Base-by-base conservation (phyloP, 2,329 filamentous ascomycete species). In the Talaromyces sp. region DNA sequence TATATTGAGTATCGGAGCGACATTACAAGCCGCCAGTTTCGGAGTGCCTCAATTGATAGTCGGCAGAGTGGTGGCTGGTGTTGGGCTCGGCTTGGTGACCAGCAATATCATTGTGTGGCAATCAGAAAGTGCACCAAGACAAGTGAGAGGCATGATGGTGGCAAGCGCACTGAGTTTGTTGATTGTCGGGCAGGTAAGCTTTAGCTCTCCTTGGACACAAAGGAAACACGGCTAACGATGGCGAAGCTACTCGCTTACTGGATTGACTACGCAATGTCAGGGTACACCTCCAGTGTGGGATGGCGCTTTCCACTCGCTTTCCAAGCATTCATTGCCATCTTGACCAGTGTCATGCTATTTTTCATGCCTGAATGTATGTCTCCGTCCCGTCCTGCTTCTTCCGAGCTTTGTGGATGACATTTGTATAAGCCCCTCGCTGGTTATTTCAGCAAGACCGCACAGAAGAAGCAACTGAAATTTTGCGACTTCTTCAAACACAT, bases 1-100 rank as follows among this genome's bases (percentile, higher is more conserved):
- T 17, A 80, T 88, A 64, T 84, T 86, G 79, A 74, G 85, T 17
- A 59, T 86, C 31, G 85, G 85, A 14, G 84, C 84, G 35, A 75
- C 82, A 8, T 81, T 89, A 38, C 87, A 89, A 67, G 73, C 83
- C 14, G 71, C 79, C 14, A 77, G 80, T 2, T 82, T 78, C 64
- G 70, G 75, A 62, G 19, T 78, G 50, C 75, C 78, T 24, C 82
- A 86, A 65, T 79, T 86, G 66, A 84, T 86, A 65, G 72, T 84
- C 57, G 83, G 82, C 19, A 71, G 81, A 56, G 76, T 82, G 7
- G 71, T 84, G 6, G 83, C 82, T 14, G 82, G 82, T n/a, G 67
- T 84, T 3, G 82, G 82, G 13, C 49, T 64, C n/a, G 62, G 64
- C 13, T 38, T 72, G 29, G 71, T 71, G 38, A 67, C 64, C 1